These are phyloP conservation scores for Candida sonorensis DNA, from an alignment of 805 yeast genomes.

Conservation along the genomic window DNA sequence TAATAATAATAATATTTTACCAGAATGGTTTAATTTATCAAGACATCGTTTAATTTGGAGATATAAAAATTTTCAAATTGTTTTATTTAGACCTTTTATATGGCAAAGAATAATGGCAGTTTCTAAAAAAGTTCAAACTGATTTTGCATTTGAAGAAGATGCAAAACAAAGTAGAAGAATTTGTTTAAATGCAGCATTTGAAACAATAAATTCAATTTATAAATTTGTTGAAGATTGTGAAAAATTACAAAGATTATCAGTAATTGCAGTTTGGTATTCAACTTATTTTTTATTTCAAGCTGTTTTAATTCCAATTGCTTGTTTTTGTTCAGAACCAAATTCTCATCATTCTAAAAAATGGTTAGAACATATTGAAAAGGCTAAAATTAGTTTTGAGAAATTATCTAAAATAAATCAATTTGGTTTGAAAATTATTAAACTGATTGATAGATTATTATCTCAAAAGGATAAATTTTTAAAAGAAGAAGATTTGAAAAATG, in stretches of 20 bases:
- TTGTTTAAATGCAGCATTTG: slow-evolving; percentile 45
- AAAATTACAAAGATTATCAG: slow-evolving; percentile 29
- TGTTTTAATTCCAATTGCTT: slow-evolving; percentile 48
- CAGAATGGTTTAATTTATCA: slow-evolving; percentile 49
- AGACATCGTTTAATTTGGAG: slow-evolving; percentile 53
- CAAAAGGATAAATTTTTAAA: slow-evolving; percentile 8
- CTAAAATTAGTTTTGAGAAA: slow-evolving; percentile 32
- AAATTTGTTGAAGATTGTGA: slow-evolving; percentile 25
- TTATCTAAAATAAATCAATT: slow-evolving; percentile 37
- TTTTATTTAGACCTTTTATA: slow-evolving; percentile 49
- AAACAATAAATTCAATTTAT: slow-evolving; percentile 44
- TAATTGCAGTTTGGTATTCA: slow-evolving; percentile 55
- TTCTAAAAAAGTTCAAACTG: slow-evolving; percentile 25
- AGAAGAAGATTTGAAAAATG: no score
- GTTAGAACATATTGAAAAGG: slow-evolving; percentile 36
- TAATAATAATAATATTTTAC: slow-evolving; percentile 19
- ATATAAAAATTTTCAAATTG: slow-evolving; percentile 47
- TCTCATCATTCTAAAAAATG: slow-evolving; percentile 38
- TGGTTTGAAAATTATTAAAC: slow-evolving; percentile 38
- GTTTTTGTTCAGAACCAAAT: slow-evolving; percentile 43
- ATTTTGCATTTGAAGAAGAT: slow-evolving; percentile 33
- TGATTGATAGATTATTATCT: slow-evolving; percentile 35
- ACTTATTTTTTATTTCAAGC: slow-evolving; percentile 61
- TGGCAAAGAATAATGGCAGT: slow-evolving; percentile 43
- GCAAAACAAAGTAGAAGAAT: slow-evolving; percentile 42